Conservation (phyloP, 129 eudicot species). For the Glebionis coronaria region DNA sequence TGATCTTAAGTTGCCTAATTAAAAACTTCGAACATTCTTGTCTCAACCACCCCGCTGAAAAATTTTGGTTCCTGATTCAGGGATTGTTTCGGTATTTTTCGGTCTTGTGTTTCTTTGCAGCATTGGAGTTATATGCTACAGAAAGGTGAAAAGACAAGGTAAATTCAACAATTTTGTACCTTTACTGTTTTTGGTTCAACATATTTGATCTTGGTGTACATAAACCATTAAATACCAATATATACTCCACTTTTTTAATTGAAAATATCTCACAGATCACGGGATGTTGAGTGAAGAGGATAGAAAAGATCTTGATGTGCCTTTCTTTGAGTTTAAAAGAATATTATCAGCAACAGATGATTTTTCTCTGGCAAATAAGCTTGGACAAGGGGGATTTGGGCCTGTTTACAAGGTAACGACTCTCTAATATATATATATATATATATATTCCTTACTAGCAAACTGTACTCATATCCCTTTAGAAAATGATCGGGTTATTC, state of each 20-base stretch:
- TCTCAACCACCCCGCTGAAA: background rate
- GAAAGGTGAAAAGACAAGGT: slow-evolving; percentile 29
- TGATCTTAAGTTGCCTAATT: background rate
- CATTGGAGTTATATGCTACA: slow-evolving; percentile 19
- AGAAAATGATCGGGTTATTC: slow-evolving; percentile 7
- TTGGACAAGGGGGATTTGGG: slow-evolving; percentile 55
- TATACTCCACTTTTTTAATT: slow-evolving; percentile 29
- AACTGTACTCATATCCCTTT: background rate
- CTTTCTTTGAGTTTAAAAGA: slow-evolving; percentile 37
- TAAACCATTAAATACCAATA: no score
- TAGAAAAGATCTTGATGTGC: slow-evolving; percentile 35
- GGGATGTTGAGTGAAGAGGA: slow-evolving; percentile 37
- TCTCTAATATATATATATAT: no score
- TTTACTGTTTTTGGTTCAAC: slow-evolving; percentile 1
- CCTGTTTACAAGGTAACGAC: slow-evolving; percentile 48
- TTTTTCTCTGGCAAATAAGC: slow-evolving; percentile 41
- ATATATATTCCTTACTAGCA: background rate
- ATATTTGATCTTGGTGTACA: background rate
- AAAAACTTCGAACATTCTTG: background rate
- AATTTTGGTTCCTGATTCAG: background rate
- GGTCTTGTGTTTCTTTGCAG: slow-evolving; percentile 25
- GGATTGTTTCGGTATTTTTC: slow-evolving; percentile 11
- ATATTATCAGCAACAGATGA: slow-evolving; percentile 41
- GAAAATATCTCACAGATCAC: slow-evolving; percentile 18
- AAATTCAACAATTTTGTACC: background rate